phyloP scores from a whole-genome alignment of 345 rosid species.

The Sapria himalayana region DNA sequence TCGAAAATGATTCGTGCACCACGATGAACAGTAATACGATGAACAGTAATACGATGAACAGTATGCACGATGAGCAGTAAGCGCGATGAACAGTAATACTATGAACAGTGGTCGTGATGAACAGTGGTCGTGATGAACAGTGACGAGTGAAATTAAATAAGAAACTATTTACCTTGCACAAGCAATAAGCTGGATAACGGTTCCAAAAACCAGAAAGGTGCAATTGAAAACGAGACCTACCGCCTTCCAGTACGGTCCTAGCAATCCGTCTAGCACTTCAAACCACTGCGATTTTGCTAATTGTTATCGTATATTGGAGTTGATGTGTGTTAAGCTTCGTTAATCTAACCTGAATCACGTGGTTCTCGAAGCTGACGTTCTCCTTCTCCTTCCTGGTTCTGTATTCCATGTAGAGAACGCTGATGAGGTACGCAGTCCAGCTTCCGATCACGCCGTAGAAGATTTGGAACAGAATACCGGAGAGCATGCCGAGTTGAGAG shows the following conservation, averaged over 20 bases:
- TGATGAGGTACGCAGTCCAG: slow-evolving; percentile 98
- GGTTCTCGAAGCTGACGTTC: slow-evolving; percentile 84
- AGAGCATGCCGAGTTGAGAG: slow-evolving; percentile 84
- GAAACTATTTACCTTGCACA: slow-evolving; percentile 55
- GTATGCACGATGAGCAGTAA: too few species aligned
- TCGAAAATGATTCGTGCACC: too few species aligned
- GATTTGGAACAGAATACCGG: slow-evolving; percentile 70
- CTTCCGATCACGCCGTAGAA: slow-evolving; percentile 84
- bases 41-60: too few species aligned
- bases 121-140: too few species aligned
- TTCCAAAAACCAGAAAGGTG: slow-evolving; percentile 89
- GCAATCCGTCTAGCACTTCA: slow-evolving; percentile 84
- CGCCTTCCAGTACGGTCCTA: slow-evolving; percentile 96
- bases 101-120: too few species aligned
- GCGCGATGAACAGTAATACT: too few species aligned
- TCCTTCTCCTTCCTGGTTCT: slow-evolving; percentile 87
- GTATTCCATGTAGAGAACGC: slow-evolving; percentile 83
- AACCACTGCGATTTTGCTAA: slow-evolving; percentile 47
- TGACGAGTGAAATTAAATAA: background rate
- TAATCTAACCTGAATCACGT: slow-evolving; percentile 54
- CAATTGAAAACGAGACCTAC: slow-evolving; percentile 91
- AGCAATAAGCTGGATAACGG: slow-evolving; percentile 94
- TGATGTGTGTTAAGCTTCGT: background rate
- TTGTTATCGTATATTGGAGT: slow-evolving; percentile 9
- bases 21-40: too few species aligned